Conservation (phyloP, 768 basidiomycete genomes). For the Auriscalpium vulgare region DNA sequence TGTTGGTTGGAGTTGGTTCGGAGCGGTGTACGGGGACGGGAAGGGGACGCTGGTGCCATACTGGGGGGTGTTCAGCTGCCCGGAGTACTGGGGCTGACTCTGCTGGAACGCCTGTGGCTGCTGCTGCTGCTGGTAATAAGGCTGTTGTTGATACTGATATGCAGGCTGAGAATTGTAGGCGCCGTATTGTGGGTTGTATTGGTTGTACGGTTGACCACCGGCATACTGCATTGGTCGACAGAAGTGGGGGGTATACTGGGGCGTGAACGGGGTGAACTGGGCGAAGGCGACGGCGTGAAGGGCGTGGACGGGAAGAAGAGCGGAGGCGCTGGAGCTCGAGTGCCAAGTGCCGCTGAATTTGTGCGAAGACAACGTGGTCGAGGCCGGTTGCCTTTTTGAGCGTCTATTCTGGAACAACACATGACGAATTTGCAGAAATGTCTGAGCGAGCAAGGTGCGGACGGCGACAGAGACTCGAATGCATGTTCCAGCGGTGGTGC, state of each 20-base stretch:
- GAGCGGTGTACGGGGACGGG: conserved; percentile 4
- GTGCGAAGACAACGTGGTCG: conserved; percentile 9
- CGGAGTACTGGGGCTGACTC: conserved; percentile 2
- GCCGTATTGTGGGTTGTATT: conserved; percentile 1
- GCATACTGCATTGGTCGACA: conserved; percentile 5
- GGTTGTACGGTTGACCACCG: background rate
- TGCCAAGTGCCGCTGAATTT: background rate
- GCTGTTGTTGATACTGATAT: conserved; percentile 5
- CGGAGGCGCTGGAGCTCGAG: background rate
- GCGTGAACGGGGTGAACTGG: background rate
- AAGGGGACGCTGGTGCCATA: conserved; percentile 2
- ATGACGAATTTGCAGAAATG: background rate
- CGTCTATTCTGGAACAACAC: background rate
- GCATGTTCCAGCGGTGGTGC: background rate
- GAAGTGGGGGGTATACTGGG: background rate
- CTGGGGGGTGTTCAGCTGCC: conserved; percentile 6
- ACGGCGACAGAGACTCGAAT: background rate
- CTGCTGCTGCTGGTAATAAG: conserved; percentile 12
- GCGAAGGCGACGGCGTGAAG: conserved; percentile 7
- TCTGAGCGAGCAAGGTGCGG: background rate
- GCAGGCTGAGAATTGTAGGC: conserved; percentile 1
- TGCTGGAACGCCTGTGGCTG: conserved; percentile 14
- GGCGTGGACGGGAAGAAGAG: background rate
- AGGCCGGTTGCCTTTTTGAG: conserved; percentile 13
- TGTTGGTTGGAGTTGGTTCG: conserved; percentile 2